Evolutionary conservation across 2,329 filamentous ascomycete species (phyloP).

Genomic region (Sordariomycetes sp.): DNA sequence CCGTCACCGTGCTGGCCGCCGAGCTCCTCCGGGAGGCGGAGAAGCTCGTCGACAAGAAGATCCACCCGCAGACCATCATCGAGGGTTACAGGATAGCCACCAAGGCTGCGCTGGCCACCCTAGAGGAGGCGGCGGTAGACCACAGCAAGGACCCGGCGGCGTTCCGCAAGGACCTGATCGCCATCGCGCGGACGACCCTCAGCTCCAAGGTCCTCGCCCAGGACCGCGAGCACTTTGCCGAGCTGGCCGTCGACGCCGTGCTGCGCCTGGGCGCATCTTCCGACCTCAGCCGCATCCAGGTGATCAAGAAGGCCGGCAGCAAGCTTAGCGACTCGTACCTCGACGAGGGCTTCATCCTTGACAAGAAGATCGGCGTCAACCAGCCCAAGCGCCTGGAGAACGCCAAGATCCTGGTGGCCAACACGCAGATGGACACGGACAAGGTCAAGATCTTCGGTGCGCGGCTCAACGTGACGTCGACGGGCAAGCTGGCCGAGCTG

Average conservation of each 20-base stretch:
- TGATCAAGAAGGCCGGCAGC: slow-evolving; percentile 98
- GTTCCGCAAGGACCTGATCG: slow-evolving; percentile 80
- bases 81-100: slow-evolving; percentile 98
- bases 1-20: slow-evolving; percentile 89
- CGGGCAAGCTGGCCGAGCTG: slow-evolving; percentile 92
- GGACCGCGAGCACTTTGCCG: slow-evolving; percentile 84
- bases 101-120: slow-evolving; percentile 70
- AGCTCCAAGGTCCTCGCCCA: slow-evolving; percentile 96
- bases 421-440: slow-evolving; percentile 98
- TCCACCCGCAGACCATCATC: slow-evolving; percentile 98
- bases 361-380: slow-evolving; percentile 98
- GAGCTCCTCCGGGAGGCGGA: slow-evolving; percentile 94
- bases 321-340: slow-evolving; percentile 97
- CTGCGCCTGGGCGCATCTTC: slow-evolving; percentile 81
- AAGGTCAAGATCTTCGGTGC: slow-evolving; percentile 99
- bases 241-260: slow-evolving; percentile 83
- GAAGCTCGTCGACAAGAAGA: slow-evolving; percentile 95
- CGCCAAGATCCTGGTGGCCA: slow-evolving; percentile 94
- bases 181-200: slow-evolving; percentile 88
- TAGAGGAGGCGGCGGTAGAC: slow-evolving; percentile 79
- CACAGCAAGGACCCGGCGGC: slow-evolving; percentile 74
- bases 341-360: slow-evolving; percentile 94
- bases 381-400: slow-evolving; percentile 96
- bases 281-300: slow-evolving; percentile 94
- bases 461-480: slow-evolving; percentile 90